Base-by-base conservation (phyloP, 2,329 filamentous ascomycete species). In the Cytospora leucostoma region DNA sequence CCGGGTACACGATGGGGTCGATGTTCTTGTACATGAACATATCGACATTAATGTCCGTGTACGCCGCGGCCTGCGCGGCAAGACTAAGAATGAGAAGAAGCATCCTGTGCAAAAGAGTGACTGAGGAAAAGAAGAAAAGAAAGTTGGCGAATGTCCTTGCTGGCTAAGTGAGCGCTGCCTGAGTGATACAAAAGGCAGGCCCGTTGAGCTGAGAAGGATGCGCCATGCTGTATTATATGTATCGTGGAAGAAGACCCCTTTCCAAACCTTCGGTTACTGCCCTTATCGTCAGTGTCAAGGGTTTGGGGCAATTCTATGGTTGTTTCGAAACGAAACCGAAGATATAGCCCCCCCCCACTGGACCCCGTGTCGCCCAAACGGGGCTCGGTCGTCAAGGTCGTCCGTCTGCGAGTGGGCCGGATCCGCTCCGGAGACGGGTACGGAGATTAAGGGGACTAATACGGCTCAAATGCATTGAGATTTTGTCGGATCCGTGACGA, bases 1-100 rank as follows among this genome's bases (percentile, higher is more conserved):
- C 71, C 0, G 73, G 73, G 58, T 70, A 74, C 27, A 74, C 69
- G 32, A 75, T 74, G 2, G 72, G 73, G 34, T 75, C 71, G 19
- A 75, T 71, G 62, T 74, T 75, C 67, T 75, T 75, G 64, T 70
- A 66, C 70, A 75, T 73, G 51, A 75, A 72, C 15, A 50, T 34
- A 34, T 64, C 64, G 15, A 67, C 64, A 59, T 64, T 67, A 64
- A 69, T 65, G 37, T 67, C 57, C 51, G 70, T 72, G 65, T 71
- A 72, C 33, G 70, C 70, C 35, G 40, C 59, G 15, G 51, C 59
- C 13, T 49, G 32, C 15, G 59, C 37, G 59, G 59, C 59, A 51
- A 52, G 59, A 40, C 50, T 35, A 32, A 61, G 59, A 55, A 61
- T 11, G n/a, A 47, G n/a, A 54, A 53, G 55, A 61, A 53, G 59